These are phyloP conservation scores for Pelomyxa schiedti DNA, from an alignment of 78 protist species.

Conservation along the genomic window DNA sequence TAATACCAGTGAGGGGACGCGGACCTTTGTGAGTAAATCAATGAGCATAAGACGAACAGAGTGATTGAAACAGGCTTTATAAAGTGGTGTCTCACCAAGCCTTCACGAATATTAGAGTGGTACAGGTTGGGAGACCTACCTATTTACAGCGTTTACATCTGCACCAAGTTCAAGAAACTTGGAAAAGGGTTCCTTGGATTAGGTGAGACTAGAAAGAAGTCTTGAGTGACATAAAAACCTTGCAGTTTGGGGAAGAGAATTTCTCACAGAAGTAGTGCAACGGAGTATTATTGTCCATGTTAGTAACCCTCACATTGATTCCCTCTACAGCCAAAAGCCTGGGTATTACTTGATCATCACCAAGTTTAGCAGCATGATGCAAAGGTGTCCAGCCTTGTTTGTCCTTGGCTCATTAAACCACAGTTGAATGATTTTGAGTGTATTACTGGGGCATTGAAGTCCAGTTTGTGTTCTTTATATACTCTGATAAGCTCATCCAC, in stretches of 20 bases:
- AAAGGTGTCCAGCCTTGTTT: neutral
- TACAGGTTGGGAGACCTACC: too few relatives aligned
- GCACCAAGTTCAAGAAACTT: constrained; percentile 33
- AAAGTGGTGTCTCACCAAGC: constrained; percentile 55
- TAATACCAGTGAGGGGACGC: too few relatives aligned
- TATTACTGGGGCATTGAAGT: too few relatives aligned
- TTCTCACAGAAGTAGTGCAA: constrained; percentile 51
- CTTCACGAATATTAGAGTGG: too few relatives aligned
- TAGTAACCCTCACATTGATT: neutral
- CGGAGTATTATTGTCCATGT: constrained; percentile 48
- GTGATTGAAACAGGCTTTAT: constrained; percentile 48
- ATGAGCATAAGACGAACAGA: constrained; percentile 41
- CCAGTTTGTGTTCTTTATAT: too few relatives aligned
- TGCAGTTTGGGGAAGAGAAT: constrained; percentile 33
- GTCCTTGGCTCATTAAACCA: too few relatives aligned
- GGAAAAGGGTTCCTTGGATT: constrained; percentile 30
- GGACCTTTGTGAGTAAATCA: constrained; percentile 6
- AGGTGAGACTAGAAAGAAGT: too few relatives aligned
- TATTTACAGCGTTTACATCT: constrained; percentile 34
- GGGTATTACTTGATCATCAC: constrained; percentile 5
- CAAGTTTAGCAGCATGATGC: neutral
- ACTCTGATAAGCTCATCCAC: too few relatives aligned
- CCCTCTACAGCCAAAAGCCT: constrained; percentile 6
- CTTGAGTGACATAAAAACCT: too few relatives aligned
- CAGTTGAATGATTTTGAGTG: too few relatives aligned